phyloP scores from a whole-genome alignment of 2,329 filamentous ascomycete genomes.

The Amylocarpus encephaloides region DNA sequence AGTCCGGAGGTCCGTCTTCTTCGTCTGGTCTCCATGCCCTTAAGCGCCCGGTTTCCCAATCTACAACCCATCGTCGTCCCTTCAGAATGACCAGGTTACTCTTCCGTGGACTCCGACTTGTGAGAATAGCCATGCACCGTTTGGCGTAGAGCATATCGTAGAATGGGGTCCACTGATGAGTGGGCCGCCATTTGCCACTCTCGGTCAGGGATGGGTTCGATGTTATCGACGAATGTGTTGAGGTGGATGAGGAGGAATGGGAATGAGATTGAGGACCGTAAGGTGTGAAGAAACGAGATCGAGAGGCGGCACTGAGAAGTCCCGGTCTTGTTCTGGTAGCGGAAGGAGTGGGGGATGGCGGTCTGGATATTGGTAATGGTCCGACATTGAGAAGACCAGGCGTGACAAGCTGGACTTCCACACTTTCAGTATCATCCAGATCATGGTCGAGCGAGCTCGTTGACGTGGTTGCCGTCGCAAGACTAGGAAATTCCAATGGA shows the following conservation, averaged over 20 bases:
- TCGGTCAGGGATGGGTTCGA: slow-evolving; percentile 23
- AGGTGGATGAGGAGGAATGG: slow-evolving; percentile 5
- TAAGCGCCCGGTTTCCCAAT: slow-evolving; percentile 53
- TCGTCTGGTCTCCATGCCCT: slow-evolving; percentile 41
- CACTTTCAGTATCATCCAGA: slow-evolving; percentile 4
- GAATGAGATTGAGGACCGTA: slow-evolving; percentile 4
- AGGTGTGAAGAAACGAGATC: slow-evolving; percentile 2
- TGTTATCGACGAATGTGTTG: slow-evolving; percentile 2
- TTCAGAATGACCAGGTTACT: slow-evolving; percentile 51
- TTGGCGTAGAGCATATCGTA: slow-evolving; percentile 56
- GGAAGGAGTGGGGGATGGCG: slow-evolving; percentile 1
- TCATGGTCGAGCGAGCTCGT: background rate
- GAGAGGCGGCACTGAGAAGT: slow-evolving; percentile 1
- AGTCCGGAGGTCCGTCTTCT: slow-evolving; percentile 35
- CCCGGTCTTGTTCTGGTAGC: background rate
- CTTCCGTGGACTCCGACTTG: slow-evolving; percentile 51
- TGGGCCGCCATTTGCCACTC: slow-evolving; percentile 49
- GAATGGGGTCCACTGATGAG: slow-evolving; percentile 47
- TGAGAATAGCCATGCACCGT: slow-evolving; percentile 52
- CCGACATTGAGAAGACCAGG: slow-evolving; percentile 1
- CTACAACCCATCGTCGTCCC: slow-evolving; percentile 53
- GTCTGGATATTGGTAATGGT: background rate
- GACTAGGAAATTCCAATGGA: slow-evolving; percentile 17
- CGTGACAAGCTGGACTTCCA: slow-evolving; percentile 4
- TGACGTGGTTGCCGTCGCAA: slow-evolving; percentile 6